Evolutionary conservation across 345 rosid genomes (phyloP), one percentile per base, ranked within the genome.

Genomic region (Lumnitzera racemosa): DNA sequence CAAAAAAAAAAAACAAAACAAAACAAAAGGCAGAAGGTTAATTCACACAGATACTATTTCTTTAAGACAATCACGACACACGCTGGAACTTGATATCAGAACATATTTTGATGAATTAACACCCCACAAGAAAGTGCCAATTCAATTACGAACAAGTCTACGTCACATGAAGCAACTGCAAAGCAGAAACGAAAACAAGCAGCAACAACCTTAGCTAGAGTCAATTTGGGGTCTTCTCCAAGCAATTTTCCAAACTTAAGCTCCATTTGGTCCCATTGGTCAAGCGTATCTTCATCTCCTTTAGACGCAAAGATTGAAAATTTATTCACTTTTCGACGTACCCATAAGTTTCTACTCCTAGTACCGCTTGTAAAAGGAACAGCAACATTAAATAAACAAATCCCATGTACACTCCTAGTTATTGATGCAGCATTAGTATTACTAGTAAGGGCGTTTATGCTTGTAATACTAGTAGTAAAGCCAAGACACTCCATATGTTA

Each of bases 221-320:
- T 89, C 71, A 89, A 78, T 74, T 87, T 85, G 46, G 99, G 99
- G 77, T 92, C 96, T 78, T 92, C 98, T 0, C 94, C 96, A 6
- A 92, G 76, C 75, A 85, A 64, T 25, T 81, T 85, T 47, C 96
- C 98, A 48, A 87, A 85, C 65, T 89, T 82, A 75, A 92, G 85
- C 88, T 89, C 96, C 98, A 89, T 89, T 74, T 72, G 83, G 74
- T 92, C 98, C 84, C 83, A 81, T 58, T 78, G 74, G 67, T 78
- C 81, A 58, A 87, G 70, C 66, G 76, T 69, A 8, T 85, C 79
- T 58, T 83, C 95, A 67, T 84, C 91, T 53, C 73, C 80, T 25
- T 77, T 72, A 15, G 64, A 46, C 27, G 96, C 89, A 56, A 70
- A 76, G 46, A 86, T 80, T 15, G 63, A 27, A 53, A 82, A 67